phyloP scores from a whole-genome alignment of 768 basidiomycete species.

The Ramaria rubella region DNA sequence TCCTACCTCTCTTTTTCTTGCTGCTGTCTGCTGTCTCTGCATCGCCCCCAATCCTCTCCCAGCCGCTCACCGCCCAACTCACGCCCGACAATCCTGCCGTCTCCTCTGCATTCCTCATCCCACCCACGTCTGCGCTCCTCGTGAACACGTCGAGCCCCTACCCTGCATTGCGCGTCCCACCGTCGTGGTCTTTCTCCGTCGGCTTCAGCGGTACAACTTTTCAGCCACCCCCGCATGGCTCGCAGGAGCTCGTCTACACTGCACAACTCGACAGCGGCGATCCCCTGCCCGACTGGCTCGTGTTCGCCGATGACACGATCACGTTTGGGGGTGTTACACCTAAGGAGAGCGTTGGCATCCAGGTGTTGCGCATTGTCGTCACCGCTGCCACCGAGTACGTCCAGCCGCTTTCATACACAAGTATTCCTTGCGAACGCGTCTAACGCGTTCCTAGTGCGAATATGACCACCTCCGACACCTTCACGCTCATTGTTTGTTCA shows the following conservation, averaged over 20 bases:
- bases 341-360: conserved; percentile 32
- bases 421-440: neutral
- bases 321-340: conserved; percentile 82
- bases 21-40: conserved; percentile 13
- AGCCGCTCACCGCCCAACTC: conserved; percentile 56
- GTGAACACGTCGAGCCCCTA: conserved; percentile 25
- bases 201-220: conserved; percentile 70
- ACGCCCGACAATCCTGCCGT: conserved; percentile 51
- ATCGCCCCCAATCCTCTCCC: conserved; percentile 46
- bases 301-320: conserved; percentile 56
- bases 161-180: conserved; percentile 67
- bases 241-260: conserved; percentile 49
- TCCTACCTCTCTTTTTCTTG: conserved; percentile 21
- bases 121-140: conserved; percentile 50
- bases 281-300: conserved; percentile 67
- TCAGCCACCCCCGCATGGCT: conserved; percentile 22
- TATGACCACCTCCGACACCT: conserved; percentile 28
- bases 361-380: conserved; percentile 46
- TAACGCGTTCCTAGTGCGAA: neutral
- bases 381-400: conserved; percentile 65
- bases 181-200: conserved; percentile 84
- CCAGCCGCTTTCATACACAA: conserved; percentile 36
- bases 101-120: conserved; percentile 68
- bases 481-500: conserved; percentile 58
- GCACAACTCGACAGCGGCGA: conserved; percentile 63